Evolutionary conservation across 2,329 filamentous ascomycete species (phyloP).

Genomic region (Huntiella bhutanensis): DNA sequence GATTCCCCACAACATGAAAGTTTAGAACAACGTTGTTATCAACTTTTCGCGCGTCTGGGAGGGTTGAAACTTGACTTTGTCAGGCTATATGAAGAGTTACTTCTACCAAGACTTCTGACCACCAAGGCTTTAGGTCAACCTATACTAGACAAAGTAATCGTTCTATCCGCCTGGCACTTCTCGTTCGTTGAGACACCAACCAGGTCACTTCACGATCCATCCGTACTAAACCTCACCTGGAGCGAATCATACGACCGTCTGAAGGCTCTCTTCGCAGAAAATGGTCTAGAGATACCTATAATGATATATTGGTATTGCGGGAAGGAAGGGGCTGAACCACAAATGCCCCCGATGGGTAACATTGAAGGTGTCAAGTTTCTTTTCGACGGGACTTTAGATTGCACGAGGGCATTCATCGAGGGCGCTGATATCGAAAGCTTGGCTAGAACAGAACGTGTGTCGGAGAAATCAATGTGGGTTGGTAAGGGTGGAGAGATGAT

Average conservation of each 20-base stretch:
- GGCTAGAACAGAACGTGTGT: conserved; percentile 16
- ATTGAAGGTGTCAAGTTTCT: conserved; percentile 28
- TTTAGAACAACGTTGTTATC: too few species aligned
- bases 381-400: too few species aligned
- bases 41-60: too few species aligned
- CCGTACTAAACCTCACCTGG: not conserved
- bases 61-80: too few species aligned
- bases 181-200: conserved; percentile 14
- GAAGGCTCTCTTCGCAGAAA: conserved; percentile 17
- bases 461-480: conserved; percentile 14
- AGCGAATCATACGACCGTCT: conserved; percentile 21
- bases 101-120: conserved; percentile 27
- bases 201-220: not conserved
- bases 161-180: conserved; percentile 43
- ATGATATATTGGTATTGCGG: conserved; percentile 44
- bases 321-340: conserved; percentile 24
- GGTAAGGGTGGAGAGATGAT: conserved; percentile 17
- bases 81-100: conserved; percentile 13
- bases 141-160: conserved; percentile 42
- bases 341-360: conserved; percentile 36
- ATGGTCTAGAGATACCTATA: conserved; percentile 41
- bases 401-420: conserved; percentile 32
- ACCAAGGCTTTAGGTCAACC: conserved; percentile 32
- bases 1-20: too few species aligned
- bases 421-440: conserved; percentile 26